phyloP scores from a whole-genome alignment of 2,329 filamentous ascomycete species.

The Neofusicoccum sp. region DNA sequence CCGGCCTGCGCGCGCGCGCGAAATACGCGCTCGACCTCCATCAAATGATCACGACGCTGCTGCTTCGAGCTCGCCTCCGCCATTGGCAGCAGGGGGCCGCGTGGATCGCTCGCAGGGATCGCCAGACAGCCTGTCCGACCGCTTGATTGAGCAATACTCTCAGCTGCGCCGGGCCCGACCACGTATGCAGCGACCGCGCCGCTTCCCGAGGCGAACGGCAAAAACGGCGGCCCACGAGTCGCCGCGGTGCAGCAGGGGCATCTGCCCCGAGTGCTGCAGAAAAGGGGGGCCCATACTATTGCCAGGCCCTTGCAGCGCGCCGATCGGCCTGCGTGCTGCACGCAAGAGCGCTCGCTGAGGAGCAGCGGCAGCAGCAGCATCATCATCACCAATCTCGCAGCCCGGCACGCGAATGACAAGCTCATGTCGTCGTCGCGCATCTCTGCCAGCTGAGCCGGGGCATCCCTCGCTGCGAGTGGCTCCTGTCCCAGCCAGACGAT shows the following conservation, averaged over 20 bases:
- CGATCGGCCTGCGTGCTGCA: conserved; percentile 11
- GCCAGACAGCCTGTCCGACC: conserved; percentile 11
- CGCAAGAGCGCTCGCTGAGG: conserved; percentile 10
- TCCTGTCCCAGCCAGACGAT: conserved; percentile 14
- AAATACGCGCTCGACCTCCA: background rate
- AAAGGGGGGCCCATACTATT: conserved; percentile 4
- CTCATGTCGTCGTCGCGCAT: conserved; percentile 1
- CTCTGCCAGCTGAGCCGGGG: conserved; percentile 10
- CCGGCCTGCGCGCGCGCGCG: background rate
- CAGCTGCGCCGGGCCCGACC: conserved; percentile 11
- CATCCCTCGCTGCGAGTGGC: conserved; percentile 14
- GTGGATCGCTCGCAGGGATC: conserved; percentile 18
- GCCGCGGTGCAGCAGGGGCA: background rate
- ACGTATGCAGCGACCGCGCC: conserved; percentile 12
- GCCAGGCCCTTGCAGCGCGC: conserved; percentile 10
- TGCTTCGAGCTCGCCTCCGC: conserved; percentile 15
- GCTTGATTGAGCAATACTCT: background rate
- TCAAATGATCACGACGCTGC: conserved; percentile 9
- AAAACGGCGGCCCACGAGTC: conserved; percentile 7
- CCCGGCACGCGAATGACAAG: conserved; percentile 4
- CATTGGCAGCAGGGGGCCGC: conserved; percentile 3
- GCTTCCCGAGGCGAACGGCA: conserved; percentile 13
- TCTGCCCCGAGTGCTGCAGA: too few relatives aligned
- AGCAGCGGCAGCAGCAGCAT: background rate
- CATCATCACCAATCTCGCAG: conserved; percentile 10